Percentiles rank a stretch among this genome's conserved stretches.
Conservation (phyloP, 2,329 filamentous ascomycete genomes). For the Aspergillus fructus region DNA sequence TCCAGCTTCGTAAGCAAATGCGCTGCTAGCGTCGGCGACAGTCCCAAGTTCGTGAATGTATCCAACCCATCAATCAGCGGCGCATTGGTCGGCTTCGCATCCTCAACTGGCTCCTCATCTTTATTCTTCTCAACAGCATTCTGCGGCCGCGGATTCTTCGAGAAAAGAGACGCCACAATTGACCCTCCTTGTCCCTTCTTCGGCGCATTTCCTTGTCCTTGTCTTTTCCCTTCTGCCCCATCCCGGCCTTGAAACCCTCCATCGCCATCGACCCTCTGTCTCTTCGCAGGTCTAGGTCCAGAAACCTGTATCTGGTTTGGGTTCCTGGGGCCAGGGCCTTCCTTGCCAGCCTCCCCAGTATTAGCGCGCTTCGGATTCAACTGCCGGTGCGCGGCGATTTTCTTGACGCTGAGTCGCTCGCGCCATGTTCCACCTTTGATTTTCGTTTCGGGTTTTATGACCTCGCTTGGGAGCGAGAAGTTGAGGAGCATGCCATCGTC, state of each 20-base stretch:
- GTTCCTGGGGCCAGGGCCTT: constrained; percentile 25
- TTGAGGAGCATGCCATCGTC: constrained; percentile 96
- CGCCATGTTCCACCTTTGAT: constrained; percentile 94
- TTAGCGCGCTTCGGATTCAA: constrained; percentile 29
- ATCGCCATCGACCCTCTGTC: constrained; percentile 41
- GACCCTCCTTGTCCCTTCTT: constrained; percentile 37
- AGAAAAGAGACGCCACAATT: constrained; percentile 88
- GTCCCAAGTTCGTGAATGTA: constrained; percentile 80
- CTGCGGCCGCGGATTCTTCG: constrained; percentile 76
- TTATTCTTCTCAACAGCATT: constrained; percentile 47
- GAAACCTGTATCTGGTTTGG: constrained; percentile 36
- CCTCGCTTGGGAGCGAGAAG: constrained; percentile 72
- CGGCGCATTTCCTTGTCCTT: not conserved
- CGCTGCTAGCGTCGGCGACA: constrained; percentile 75
- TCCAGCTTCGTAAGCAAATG: constrained; percentile 83
- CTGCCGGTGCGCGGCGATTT: constrained; percentile 58
- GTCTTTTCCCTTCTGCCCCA: not conserved
- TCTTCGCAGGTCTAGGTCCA: constrained; percentile 37
- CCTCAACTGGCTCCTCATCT: constrained; percentile 44
- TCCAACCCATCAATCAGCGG: constrained; percentile 79
- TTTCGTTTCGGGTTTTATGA: constrained; percentile 59
- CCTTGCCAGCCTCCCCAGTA: constrained; percentile 12
- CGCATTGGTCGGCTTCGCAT: constrained; percentile 76
- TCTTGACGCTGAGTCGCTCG: constrained; percentile 79
- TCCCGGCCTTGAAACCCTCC: constrained; percentile 24